Evolutionary conservation across 2,329 filamentous ascomycete genomes (phyloP).

Genomic region (Xenoacremonium recifei): DNA sequence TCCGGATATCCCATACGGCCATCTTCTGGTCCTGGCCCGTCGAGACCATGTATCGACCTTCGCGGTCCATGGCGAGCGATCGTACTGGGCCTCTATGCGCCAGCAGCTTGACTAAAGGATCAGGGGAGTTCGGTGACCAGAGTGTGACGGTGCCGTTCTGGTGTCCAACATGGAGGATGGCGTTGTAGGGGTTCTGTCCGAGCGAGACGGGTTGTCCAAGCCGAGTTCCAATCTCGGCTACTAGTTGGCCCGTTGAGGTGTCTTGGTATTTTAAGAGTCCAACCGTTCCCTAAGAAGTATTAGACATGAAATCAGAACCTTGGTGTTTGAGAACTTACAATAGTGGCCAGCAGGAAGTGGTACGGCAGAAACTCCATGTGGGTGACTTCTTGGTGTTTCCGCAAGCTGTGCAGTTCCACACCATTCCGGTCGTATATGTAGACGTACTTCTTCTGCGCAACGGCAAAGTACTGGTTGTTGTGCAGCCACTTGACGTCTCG

Average conservation of each 20-base stretch:
- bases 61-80: slow-evolving; percentile 79
- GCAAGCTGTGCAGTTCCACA: slow-evolving; percentile 87
- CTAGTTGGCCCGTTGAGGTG: slow-evolving; percentile 85
- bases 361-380: slow-evolving; percentile 96
- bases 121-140: slow-evolving; percentile 90
- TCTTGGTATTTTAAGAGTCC: slow-evolving; percentile 94
- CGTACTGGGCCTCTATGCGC: slow-evolving; percentile 88
- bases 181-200: slow-evolving; percentile 88
- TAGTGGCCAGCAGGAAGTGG: slow-evolving; percentile 87
- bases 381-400: slow-evolving; percentile 85
- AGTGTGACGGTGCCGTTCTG: slow-evolving; percentile 93
- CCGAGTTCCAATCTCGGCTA: slow-evolving; percentile 81
- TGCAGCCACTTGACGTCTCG: slow-evolving; percentile 89
- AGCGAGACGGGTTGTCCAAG: slow-evolving; percentile 82
- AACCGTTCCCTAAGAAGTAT: slow-evolving; percentile 62
- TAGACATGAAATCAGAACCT: neutral
- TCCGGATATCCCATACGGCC: slow-evolving; percentile 94
- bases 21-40: slow-evolving; percentile 87
- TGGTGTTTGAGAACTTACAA: slow-evolving; percentile 52
- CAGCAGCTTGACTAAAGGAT: slow-evolving; percentile 86
- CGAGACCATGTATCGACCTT: slow-evolving; percentile 94
- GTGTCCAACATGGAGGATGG: slow-evolving; percentile 86
- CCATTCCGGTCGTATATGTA: slow-evolving; percentile 95
- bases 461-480: slow-evolving; percentile 91
- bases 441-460: slow-evolving; percentile 93